Percentiles rank a stretch among this genome's conserved stretches.
phyloP scores from a whole-genome alignment of 306 rosid genomes.

The Trifolium repens region DNA sequence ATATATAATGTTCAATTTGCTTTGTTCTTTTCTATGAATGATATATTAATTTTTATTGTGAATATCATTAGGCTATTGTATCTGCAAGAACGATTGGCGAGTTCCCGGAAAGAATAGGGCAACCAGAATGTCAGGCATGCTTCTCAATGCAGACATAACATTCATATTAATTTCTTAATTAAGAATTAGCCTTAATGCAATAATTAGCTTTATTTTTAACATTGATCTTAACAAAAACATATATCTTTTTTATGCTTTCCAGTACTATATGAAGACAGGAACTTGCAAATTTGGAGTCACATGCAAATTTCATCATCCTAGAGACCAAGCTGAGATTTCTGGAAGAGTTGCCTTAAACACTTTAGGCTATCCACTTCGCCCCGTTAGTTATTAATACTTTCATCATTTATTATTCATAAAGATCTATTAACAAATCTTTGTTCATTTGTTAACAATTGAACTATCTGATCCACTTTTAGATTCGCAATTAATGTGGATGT shows the following conservation, averaged over 20 bases:
- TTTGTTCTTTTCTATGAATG: conserved; percentile 9
- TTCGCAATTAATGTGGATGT: too few relatives aligned
- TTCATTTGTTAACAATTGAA: neutral
- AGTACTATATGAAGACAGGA: conserved; percentile 66
- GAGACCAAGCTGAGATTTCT: conserved; percentile 87
- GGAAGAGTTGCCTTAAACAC: conserved; percentile 87
- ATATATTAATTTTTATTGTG: conserved; percentile 19
- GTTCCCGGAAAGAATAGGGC: conserved; percentile 91
- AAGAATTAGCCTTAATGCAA: neutral
- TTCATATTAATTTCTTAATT: conserved; percentile 21
- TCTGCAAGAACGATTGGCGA: conserved; percentile 94
- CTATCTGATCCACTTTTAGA: neutral
- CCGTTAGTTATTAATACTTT: conserved; percentile 58
- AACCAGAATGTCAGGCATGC: conserved; percentile 94
- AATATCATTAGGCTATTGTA: conserved; percentile 72
- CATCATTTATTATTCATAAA: conserved; percentile 36
- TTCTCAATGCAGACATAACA: conserved; percentile 28
- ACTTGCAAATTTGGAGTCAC: conserved; percentile 97
- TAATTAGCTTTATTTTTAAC: neutral
- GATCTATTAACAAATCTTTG: conserved; percentile 32
- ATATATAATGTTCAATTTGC: conserved; percentile 10
- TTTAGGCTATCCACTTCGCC: conserved; percentile 92
- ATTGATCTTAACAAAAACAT: conserved; percentile 31
- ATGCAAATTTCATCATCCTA: conserved; percentile 95
- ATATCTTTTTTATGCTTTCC: conserved; percentile 46